Evolutionary conservation across 805 yeast species (phyloP), one percentile per base, ranked within the genome.

Genomic region (Ogataea chonburiensis): DNA sequence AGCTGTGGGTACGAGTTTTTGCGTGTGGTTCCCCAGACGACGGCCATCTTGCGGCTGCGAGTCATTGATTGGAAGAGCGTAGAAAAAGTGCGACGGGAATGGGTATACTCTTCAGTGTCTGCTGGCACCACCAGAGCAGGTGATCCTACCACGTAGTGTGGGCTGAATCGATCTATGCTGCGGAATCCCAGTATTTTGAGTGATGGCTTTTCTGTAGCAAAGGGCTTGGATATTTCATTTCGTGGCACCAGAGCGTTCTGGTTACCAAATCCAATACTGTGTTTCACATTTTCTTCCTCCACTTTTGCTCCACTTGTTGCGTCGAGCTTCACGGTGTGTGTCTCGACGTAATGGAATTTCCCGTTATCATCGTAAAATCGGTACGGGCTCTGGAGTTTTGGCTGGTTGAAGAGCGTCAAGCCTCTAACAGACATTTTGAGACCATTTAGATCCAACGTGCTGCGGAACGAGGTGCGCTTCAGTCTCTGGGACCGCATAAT

Each of bases 131-230:
- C 58, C 46, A 88, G 81, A 2, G 70, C 50, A 0, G 94, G 71
- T 4, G 77, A 72, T 2, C 70, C 61, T 8, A 74, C 56, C 43
- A 73, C 75, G 52, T 79, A 75, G 38, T 64, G 70, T 3, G 77
- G 72, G 40, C 70, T 67, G 32, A 73, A 64, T 27, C 71, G 65
- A 8, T 55, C 42, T 3, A 67, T 48, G 14, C 68, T 61, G 40
- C 86, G 66, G 56, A 86, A 86, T 1, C 95, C 91, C 6, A 87
- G 46, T 2, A 88, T 60, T 40, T 77, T 74, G 31, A 89, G 60
- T 33, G 74, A 71, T 0, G 88, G 79, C 1, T 46, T 47, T 51
- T 59, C 63, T 3, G 13, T 8, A 8, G 64, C 55, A 52, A 62
- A 60, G 18, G 49, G 58, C 28, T 55, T 50, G 16, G 44, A 54